Evolutionary conservation across 1,284 basidiomycete species (phyloP), one percentile per base, ranked within the genome.

Genomic region (Ceratobasidium sp.): DNA sequence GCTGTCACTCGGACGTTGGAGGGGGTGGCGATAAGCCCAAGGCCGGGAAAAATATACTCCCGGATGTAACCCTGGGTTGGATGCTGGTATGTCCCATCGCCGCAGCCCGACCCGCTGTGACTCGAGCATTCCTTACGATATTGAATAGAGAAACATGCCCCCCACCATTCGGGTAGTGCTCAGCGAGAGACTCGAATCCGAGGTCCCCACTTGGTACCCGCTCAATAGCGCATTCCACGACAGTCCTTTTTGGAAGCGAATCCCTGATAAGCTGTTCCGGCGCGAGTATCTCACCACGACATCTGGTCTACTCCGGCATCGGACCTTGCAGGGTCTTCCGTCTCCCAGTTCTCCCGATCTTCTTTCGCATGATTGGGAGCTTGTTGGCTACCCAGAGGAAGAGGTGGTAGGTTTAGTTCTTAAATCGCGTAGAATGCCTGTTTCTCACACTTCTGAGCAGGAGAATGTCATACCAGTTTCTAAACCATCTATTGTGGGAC

Each of bases 1-100:
- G 78, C 4, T 20, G 60, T 1, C 78, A 79, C 52, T 38, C 68
- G 2, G 78, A 79, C 38, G 78, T 79, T 27, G 78, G 78, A 18
- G 77, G 77, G 2, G 78, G 73, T 12, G 35, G 44, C 3, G 14
- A 10, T 6, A 4, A 74, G 12, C 54, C 33, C 5, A 35, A 55
- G 0, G 2, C 8, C 10, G 48, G 2, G 14, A 38, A n/a, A 44
- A 50, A 66, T 1, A 14, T 35, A 20, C 12, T 76, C 10, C 64
- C 74, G 10, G 55, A 67, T 20, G 18, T 76, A 1, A 57, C 35
- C 10, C 74, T 76, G 3, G 44, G 4, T 23, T 76, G 74, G 74
- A 67, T 76, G n/a, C 38, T 67, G 8, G 74, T 76, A 33, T 14
- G 64, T 67, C 44, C 1, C 10, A 14, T n/a, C 35, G 20, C 38